Evolutionary conservation across 805 yeast genomes (phyloP).

Genomic region (Monosporozyma yasuniensis): DNA sequence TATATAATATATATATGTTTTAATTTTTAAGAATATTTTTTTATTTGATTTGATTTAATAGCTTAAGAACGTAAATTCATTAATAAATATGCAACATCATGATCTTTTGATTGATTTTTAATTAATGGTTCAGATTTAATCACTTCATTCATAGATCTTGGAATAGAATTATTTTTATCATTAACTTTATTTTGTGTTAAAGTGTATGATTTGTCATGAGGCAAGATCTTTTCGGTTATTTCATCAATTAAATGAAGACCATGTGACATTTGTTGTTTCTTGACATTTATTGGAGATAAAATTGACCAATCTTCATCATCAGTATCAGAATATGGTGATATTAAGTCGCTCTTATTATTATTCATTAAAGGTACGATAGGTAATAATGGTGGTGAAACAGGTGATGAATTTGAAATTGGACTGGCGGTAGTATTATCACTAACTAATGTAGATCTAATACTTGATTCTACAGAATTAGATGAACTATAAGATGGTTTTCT

Average conservation of each 20-base stretch:
- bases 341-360: not conserved
- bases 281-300: constrained; percentile 42
- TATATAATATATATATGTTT: not conserved
- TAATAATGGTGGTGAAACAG: not conserved
- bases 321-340: constrained; percentile 54
- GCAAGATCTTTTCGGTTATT: constrained; percentile 7
- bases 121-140: constrained; percentile 1
- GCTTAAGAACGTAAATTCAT: constrained; percentile 28
- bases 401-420: not conserved
- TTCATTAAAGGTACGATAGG: not conserved
- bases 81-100: constrained; percentile 25
- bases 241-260: constrained; percentile 11
- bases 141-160: constrained; percentile 6
- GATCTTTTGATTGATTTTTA: constrained; percentile 12
- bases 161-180: not conserved
- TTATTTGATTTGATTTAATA: too few species aligned
- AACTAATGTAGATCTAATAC: constrained; percentile 22
- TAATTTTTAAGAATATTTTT: too few species aligned
- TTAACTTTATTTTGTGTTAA: not conserved
- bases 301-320: constrained; percentile 96
- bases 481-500: constrained; percentile 3
- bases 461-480: constrained; percentile 10
- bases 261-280: constrained; percentile 10
- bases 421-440: not conserved
- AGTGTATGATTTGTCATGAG: not conserved